Evolutionary conservation across 176 grass and related monocot genomes (phyloP).

Genomic region (Ensete glaucum): DNA sequence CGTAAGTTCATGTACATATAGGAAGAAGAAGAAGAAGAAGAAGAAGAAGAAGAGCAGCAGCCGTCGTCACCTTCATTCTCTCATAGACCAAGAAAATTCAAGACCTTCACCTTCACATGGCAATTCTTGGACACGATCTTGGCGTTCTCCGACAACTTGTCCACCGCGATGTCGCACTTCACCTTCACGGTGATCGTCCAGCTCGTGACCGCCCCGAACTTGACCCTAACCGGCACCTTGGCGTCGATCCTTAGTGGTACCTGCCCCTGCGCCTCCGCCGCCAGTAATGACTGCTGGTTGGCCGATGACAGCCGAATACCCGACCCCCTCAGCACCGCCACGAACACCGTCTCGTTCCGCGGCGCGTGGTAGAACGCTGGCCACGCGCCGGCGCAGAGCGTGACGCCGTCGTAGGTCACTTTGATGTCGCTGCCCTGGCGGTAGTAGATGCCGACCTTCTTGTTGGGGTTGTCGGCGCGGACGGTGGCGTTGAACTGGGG

Average conservation of each 20-base stretch:
- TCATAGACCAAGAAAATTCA: slow-evolving; percentile 43
- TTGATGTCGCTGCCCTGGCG: slow-evolving; percentile 35
- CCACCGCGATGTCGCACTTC: slow-evolving; percentile 50
- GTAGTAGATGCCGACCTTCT: slow-evolving; percentile 52
- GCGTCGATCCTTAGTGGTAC: slow-evolving; percentile 44
- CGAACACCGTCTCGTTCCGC: slow-evolving; percentile 50
- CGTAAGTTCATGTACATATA: background rate
- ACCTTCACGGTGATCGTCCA: slow-evolving; percentile 66
- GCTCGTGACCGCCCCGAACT: slow-evolving; percentile 40
- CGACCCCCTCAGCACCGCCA: slow-evolving; percentile 11
- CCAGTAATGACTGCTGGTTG: background rate
- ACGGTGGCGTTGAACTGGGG: slow-evolving; percentile 34
- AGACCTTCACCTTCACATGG: slow-evolving; percentile 27
- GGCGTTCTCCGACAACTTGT: slow-evolving; percentile 29
- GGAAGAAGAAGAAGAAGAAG: too few species aligned
- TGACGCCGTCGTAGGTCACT: slow-evolving; percentile 32
- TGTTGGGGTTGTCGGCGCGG: slow-evolving; percentile 54
- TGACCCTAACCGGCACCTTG: slow-evolving; percentile 33
- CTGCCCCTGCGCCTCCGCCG: slow-evolving; percentile 20
- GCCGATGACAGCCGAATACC: slow-evolving; percentile 26
- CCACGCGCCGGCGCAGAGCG: slow-evolving; percentile 46
- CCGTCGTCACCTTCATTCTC: background rate
- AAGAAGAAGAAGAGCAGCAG: too few species aligned
- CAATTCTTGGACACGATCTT: slow-evolving; percentile 28
- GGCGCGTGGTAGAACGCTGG: slow-evolving; percentile 56